These are phyloP conservation scores for Mycena vitilis DNA, from an alignment of 768 basidiomycete species.

Conservation along the genomic window DNA sequence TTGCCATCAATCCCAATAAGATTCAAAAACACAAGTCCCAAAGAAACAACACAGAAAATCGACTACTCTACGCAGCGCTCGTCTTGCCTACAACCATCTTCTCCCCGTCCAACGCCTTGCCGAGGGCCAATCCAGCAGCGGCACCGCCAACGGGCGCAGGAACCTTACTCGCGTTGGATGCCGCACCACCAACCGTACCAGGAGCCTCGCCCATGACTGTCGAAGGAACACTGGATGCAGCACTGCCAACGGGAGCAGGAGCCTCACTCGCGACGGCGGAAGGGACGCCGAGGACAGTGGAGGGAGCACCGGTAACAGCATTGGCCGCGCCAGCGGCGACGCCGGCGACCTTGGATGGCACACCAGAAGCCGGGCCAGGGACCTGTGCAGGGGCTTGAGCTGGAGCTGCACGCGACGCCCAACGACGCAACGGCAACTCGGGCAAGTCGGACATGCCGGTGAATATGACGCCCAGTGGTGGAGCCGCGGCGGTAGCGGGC, in stretches of 20 bases:
- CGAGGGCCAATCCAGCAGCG: not conserved
- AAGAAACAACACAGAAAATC: conserved; percentile 4
- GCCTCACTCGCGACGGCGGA: not conserved
- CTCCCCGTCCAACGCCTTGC: not conserved
- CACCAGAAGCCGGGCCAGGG: not conserved
- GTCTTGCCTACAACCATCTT: not conserved
- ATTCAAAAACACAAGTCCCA: conserved; percentile 1
- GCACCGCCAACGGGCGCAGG: not conserved
- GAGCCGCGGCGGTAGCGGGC: no score
- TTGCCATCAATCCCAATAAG: not conserved
- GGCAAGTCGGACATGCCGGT: no score
- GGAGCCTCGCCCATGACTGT: not conserved
- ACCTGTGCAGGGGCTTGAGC: not conserved
- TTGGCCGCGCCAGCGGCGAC: conserved; percentile 1
- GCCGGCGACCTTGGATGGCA: not conserved
- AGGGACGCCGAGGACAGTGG: not conserved
- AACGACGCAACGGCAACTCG: not conserved
- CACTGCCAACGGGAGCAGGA: not conserved
- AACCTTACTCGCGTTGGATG: not conserved
- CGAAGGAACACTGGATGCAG: not conserved
- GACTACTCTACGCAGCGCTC: conserved; percentile 4
- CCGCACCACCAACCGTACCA: not conserved
- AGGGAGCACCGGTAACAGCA: not conserved
- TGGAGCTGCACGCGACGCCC: not conserved
- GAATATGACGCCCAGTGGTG: no score